Percentiles rank a stretch among this genome's conserved stretches.
These are phyloP conservation scores for Phytopythium sindhum DNA, from an alignment of 352 stramenopile genomes.

Conservation along the genomic window DNA sequence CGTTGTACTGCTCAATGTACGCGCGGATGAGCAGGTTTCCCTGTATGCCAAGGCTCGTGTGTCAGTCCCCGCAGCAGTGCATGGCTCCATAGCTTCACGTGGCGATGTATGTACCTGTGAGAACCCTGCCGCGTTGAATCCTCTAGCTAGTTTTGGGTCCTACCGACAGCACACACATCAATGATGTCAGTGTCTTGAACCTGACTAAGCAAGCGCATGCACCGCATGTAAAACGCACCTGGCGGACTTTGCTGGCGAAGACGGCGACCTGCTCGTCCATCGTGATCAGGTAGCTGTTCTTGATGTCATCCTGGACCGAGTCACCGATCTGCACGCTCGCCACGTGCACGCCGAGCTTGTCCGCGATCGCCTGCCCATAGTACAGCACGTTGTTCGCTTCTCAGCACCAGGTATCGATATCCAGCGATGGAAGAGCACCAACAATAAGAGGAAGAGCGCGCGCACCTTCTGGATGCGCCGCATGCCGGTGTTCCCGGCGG, in stretches of 20 bases:
- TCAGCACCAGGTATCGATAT: background rate
- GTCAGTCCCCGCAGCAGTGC: background rate
- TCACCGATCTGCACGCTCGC: conserved; percentile 89
- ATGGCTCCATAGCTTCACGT: background rate
- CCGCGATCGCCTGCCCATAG: conserved; percentile 42
- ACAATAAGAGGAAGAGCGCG: background rate
- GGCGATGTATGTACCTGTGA: conserved; percentile 64
- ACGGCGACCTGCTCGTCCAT: conserved; percentile 90
- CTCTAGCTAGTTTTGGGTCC: conserved; percentile 75
- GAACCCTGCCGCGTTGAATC: conserved; percentile 94
- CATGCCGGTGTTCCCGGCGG: conserved; percentile 90
- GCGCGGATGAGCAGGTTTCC: conserved; percentile 93
- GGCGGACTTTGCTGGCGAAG: conserved; percentile 83
- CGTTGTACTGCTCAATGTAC: conserved; percentile 93
- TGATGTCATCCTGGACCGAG: conserved; percentile 78
- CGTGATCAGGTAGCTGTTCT: conserved; percentile 93
- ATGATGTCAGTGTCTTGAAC: background rate
- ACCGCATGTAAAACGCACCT: conserved; percentile 22
- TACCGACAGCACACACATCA: conserved; percentile 9
- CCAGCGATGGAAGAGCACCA: background rate
- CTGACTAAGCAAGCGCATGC: background rate
- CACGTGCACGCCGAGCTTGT: conserved; percentile 83
- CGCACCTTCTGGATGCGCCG: conserved; percentile 67
- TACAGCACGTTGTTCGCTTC: background rate
- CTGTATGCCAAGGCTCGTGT: conserved; percentile 6